Conservation (phyloP, 2,329 filamentous ascomycete species). For the Zasmidium citrigriseum region DNA sequence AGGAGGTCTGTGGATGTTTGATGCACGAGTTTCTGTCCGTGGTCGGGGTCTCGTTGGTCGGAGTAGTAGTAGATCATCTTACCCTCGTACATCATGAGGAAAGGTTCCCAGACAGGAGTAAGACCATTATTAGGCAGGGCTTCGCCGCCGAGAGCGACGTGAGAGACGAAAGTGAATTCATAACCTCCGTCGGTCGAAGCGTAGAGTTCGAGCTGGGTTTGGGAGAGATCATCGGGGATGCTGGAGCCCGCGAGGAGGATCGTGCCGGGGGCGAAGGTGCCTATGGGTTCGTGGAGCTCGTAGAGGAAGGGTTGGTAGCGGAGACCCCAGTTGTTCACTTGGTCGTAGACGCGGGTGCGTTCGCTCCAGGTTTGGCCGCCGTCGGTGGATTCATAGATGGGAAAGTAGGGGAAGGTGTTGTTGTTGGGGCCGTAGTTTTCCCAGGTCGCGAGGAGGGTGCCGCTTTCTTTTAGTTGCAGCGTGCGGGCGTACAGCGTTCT, state of each 20-base stretch:
- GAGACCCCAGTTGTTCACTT: constrained; percentile 64
- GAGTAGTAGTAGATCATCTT: constrained; percentile 69
- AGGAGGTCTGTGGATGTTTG: constrained; percentile 61
- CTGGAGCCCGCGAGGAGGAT: constrained; percentile 63
- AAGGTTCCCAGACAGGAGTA: constrained; percentile 67
- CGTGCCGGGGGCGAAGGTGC: constrained; percentile 61
- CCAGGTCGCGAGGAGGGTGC: constrained; percentile 53
- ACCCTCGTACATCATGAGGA: constrained; percentile 59
- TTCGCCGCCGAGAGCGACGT: constrained; percentile 64
- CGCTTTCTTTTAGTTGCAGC: constrained; percentile 44
- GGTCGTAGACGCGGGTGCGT: constrained; percentile 63
- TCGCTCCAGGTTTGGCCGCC: constrained; percentile 60
- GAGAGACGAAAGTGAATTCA: constrained; percentile 68
- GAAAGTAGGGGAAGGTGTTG: constrained; percentile 44
- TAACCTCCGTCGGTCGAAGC: constrained; percentile 61
- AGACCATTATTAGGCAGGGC: constrained; percentile 40
- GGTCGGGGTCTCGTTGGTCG: constrained; percentile 65
- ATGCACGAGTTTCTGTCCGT: constrained; percentile 71
- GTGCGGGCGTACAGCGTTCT: constrained; percentile 56
- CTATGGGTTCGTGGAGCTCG: constrained; percentile 60
- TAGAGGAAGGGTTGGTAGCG: constrained; percentile 71
- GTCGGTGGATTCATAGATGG: constrained; percentile 51
- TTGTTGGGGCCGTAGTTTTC: constrained; percentile 55
- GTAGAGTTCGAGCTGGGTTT: constrained; percentile 70
- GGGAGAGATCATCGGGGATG: constrained; percentile 59